Base-by-base conservation (phyloP, 805 yeast genomes). In the Wickerhamomyces ciferrii region DNA sequence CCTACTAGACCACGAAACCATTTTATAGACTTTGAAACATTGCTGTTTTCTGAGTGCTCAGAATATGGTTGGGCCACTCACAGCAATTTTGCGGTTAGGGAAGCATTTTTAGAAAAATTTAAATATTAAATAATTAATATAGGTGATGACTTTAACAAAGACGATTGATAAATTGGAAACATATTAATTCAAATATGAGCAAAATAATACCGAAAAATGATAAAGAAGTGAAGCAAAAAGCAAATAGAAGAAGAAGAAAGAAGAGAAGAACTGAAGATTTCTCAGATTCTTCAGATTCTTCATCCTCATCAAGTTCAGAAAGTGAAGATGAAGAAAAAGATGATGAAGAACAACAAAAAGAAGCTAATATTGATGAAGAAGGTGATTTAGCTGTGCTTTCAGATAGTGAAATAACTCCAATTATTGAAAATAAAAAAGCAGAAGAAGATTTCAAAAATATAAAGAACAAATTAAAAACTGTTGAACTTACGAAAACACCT, bases 1-100 rank as follows among this genome's bases (percentile, higher is more conserved):
- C 97, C 97, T 73, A 90, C 97, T 90, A 90, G 96, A 90, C 97
- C 97, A 90, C 90, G 84, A 81, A 83, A 83, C 94, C 94, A 68
- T 48, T 59, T 61, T 38, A 5, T 38, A 10, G 20, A 18, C 14
- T 13, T 14, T 37, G 25, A n/a, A 38, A 15, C 4, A 24, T 23
- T 6, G 13, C 39, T 13, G 39, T 20, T 37, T 35, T 3, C 38
- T 4, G 36, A n/a, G 9, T 32, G 4, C 36, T n/a, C 14, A n/a
- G 15, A 27, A 11, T 18, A 6, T 19, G 38, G 15, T 35, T 9
- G 13, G 23, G 13, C 14, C 21, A 35, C 21, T 8, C 14, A 35
- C 15, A 17, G 19, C 19, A 5, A 5, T n/a, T n/a, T n/a, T n/a
- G n/a, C n/a, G 8, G 18, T 15, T 32, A 3, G 36, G 6, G 19